phyloP scores from a whole-genome alignment of 139 green algal genomes.

The Closterium sp. region DNA sequence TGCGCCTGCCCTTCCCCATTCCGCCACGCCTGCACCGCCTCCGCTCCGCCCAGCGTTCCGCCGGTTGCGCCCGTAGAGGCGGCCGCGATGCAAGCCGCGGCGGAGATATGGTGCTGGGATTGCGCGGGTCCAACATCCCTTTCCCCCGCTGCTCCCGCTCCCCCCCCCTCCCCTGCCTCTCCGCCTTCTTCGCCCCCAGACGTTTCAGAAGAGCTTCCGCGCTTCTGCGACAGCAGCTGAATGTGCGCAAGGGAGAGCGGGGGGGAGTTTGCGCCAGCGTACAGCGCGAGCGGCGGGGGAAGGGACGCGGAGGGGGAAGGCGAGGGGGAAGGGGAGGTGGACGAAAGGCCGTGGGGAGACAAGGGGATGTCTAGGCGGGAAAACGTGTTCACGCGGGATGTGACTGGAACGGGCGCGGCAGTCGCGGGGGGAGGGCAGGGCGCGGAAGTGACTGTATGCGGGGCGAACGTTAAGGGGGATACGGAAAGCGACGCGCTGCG shows the following conservation, averaged over 20 bases:
- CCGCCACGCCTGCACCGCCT: neutral
- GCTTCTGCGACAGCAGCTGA: neutral
- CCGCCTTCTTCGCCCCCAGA: neutral
- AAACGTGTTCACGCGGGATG: neutral
- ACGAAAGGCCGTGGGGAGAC: neutral
- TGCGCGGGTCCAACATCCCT: neutral
- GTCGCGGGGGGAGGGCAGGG: neutral
- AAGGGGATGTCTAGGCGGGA: neutral
- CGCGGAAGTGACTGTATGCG: neutral
- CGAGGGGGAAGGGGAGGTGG: neutral
- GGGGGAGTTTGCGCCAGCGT: neutral
- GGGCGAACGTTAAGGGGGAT: neutral
- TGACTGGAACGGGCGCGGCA: neutral
- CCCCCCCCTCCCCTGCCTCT: neutral
- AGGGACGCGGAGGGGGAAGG: neutral
- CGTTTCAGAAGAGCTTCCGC: neutral
- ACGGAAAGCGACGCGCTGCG: neutral
- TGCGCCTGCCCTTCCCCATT: neutral
- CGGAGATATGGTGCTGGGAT: neutral
- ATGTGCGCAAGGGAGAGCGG: neutral
- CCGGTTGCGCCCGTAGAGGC: neutral
- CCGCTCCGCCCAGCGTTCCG: neutral
- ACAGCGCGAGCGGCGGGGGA: neutral
- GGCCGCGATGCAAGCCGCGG: neutral
- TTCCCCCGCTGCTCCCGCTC: neutral